Conservation (phyloP, 495 filamentous ascomycete genomes). For the Neurospora tetraspora region DNA sequence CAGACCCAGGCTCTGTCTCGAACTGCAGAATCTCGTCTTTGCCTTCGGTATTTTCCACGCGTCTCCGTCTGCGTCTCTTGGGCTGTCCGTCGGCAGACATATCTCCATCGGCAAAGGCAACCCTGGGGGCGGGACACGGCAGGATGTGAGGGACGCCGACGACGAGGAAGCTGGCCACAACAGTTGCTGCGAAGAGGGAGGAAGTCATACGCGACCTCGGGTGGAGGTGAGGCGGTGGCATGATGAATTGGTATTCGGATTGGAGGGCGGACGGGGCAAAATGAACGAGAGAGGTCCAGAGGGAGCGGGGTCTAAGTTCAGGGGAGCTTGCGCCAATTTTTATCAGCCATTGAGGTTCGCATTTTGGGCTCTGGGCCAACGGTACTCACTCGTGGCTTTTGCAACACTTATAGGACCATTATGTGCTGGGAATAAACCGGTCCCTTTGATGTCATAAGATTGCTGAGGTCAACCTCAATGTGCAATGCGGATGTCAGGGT, state of each 20-base stretch:
- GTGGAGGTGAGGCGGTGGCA: slow-evolving; percentile 88
- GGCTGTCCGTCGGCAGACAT: slow-evolving; percentile 38
- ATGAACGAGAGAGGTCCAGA: background rate
- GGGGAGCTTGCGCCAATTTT: slow-evolving; percentile 7
- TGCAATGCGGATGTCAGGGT: background rate
- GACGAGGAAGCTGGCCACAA: slow-evolving; percentile 81
- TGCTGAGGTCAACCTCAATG: background rate
- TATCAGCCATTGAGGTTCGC: background rate
- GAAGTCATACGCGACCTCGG: slow-evolving; percentile 84
- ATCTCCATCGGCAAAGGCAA: slow-evolving; percentile 61
- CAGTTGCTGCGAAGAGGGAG: slow-evolving; percentile 89
- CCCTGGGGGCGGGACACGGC: slow-evolving; percentile 79
- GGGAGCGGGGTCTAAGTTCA: background rate
- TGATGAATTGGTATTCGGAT: slow-evolving; percentile 25
- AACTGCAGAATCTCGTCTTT: slow-evolving; percentile 31
- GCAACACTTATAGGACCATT: background rate
- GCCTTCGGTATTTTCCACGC: slow-evolving; percentile 16
- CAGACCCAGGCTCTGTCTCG: slow-evolving; percentile 7
- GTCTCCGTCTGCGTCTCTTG: slow-evolving; percentile 37
- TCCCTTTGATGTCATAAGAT: background rate
- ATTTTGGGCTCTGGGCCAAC: background rate
- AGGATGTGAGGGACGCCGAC: slow-evolving; percentile 87
- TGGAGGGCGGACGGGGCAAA: background rate
- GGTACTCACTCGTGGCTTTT: slow-evolving; percentile 1
- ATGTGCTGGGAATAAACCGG: background rate